A percentile compares a stretch with the other conserved stretches of the same genome.
phyloP scores from a whole-genome alignment of 2,329 filamentous ascomycete species.

The Coniochaeta sp. region DNA sequence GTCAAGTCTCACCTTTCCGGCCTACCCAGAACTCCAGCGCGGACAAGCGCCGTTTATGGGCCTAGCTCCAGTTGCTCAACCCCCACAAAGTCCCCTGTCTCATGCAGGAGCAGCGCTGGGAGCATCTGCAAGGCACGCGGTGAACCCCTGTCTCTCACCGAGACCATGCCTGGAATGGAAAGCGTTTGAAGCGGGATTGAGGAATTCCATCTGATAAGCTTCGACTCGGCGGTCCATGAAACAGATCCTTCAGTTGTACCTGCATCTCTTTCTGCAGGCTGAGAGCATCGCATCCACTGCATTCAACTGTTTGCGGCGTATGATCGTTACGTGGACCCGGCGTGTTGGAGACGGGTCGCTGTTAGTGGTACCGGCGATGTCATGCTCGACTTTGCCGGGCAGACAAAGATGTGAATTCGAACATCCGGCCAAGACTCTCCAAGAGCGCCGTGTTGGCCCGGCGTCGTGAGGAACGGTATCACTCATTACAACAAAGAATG shows the following conservation, averaged over 20 bases:
- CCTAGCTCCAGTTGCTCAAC: constrained; percentile 1
- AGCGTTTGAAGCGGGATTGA: not conserved
- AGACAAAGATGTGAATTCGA: no score
- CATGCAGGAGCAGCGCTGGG: not conserved
- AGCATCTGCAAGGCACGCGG: constrained; percentile 1
- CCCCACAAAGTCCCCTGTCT: not conserved
- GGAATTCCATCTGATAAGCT: not conserved
- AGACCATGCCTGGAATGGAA: not conserved
- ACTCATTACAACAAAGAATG: no score
- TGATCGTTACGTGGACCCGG: not conserved
- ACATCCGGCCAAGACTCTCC: no score
- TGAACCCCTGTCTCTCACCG: not conserved
- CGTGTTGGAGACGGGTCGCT: not conserved
- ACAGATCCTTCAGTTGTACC: not conserved
- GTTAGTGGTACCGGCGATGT: not conserved
- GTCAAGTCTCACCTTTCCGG: not conserved
- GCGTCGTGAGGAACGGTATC: no score
- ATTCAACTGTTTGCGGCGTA: not conserved
- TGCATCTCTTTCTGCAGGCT: not conserved
- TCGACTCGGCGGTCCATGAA: not conserved
- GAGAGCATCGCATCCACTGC: not conserved
- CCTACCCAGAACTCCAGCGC: not conserved
- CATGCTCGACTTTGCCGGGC: no score
- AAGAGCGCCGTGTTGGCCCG: no score
- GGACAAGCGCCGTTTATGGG: constrained; percentile 2